Conservation (phyloP, 805 yeast species). For the Candida nitratophila region DNA sequence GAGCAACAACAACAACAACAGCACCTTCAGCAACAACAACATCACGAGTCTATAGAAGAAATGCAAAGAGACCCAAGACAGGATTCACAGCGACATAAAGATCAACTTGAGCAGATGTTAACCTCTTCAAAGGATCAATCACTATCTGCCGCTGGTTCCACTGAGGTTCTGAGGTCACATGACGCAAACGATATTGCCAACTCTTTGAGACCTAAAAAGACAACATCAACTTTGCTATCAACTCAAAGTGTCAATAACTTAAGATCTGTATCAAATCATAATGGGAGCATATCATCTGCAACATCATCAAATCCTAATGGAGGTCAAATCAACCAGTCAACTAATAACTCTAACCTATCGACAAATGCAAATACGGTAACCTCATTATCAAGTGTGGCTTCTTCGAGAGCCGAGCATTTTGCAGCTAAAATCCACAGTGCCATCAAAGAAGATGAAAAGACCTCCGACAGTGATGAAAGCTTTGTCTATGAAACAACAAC, state of each 20-base stretch:
- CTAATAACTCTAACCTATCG: background rate
- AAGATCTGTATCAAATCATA: background rate
- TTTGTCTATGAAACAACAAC: constrained; percentile 76
- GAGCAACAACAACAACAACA: background rate
- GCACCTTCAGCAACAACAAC: background rate
- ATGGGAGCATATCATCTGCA: background rate
- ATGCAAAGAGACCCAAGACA: background rate
- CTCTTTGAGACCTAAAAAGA: background rate
- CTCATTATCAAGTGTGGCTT: constrained; percentile 35
- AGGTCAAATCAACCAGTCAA: background rate
- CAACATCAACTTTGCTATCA: background rate
- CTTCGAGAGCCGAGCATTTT: constrained; percentile 84
- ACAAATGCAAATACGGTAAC: constrained; percentile 12
- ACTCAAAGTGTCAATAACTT: background rate
- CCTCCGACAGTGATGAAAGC: constrained; percentile 85
- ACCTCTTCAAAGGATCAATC: background rate
- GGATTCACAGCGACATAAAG: too few species aligned
- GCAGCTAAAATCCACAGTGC: constrained; percentile 95
- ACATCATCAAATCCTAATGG: background rate
- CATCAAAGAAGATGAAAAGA: constrained; percentile 76
- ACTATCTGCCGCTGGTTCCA: background rate
- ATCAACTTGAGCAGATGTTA: background rate
- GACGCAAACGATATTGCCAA: background rate
- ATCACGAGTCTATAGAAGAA: background rate
- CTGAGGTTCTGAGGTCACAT: background rate